Base-by-base conservation (phyloP, 148 eudicot genomes). In the Arbutus unedo region DNA sequence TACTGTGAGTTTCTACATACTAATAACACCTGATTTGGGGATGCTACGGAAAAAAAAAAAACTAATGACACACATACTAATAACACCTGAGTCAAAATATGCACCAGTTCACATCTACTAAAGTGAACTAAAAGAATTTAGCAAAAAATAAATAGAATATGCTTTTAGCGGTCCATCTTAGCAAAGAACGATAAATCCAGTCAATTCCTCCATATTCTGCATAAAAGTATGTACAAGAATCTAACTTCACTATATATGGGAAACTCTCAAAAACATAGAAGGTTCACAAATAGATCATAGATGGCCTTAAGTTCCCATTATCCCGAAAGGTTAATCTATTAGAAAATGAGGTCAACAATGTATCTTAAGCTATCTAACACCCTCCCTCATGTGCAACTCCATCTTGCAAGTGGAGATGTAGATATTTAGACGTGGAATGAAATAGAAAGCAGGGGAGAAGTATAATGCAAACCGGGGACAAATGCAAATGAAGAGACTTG, bases 151-250 rank as follows among this genome's bases (percentile, higher is more conserved):
- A 47, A 74, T 55, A 19, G 45, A 75, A 68, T 21, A 64, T 53
- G 25, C 70, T 0, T 41, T 49, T 10, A 44, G 38, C 31, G 43
- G 44, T 8, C 64, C 18, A 19, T 21, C 44, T 2, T 66, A 15
- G 72, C 79, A 68, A 74, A 83, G 71, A 50, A 14, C 57, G 54
- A 45, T 54, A 10, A 74, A 57, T n/a, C 51, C 41, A 43, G 48
- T 31, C 55, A 25, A 59, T 11, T 66, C 13, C 43, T 25, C 25
- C 43, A 66, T 41, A 31, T 25, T 25, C 31, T 4, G 16, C 5
- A 7, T 14, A 14, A 70, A 23, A 78, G 6, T 7, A 4, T 10
- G 51, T 57, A 54, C 43, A 59, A 47, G 6, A 45, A 64, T 64
- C 70, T 21, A 10, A 25, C 71, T 25, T 66, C 13, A 25, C 10